These are phyloP conservation scores for Sinapis alba DNA, from an alignment of 441 rosid genomes.

Conservation along the genomic window DNA sequence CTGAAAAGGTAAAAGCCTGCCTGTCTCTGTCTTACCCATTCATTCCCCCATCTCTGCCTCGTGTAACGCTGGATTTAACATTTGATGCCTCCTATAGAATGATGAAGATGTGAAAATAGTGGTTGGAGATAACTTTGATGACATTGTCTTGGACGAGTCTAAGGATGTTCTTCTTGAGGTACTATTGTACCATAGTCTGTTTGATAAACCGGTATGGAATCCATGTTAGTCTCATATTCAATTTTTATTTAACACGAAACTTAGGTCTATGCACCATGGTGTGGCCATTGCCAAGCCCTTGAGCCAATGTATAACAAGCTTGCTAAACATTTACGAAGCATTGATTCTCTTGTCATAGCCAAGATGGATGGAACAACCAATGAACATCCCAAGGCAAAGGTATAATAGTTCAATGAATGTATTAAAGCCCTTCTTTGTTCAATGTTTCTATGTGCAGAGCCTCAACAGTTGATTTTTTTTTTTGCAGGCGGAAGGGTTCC, in stretches of 20 bases:
- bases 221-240: slow-evolving; percentile 4
- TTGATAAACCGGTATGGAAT: neutral
- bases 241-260: neutral
- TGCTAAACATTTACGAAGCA: slow-evolving; percentile 74
- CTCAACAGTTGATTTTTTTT: neutral
- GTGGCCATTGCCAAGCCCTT: slow-evolving; percentile 96
- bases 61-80: neutral
- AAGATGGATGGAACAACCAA: slow-evolving; percentile 99
- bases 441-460: neutral
- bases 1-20: slow-evolving; percentile 71
- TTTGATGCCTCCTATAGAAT: slow-evolving; percentile 52
- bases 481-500: slow-evolving; percentile 88
- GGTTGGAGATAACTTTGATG: slow-evolving; percentile 90
- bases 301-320: slow-evolving; percentile 95
- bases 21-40: neutral
- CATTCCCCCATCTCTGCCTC: neutral
- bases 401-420: slow-evolving; percentile 25
- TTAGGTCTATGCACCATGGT: slow-evolving; percentile 98
- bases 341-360: slow-evolving; percentile 86
- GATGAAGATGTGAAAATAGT: slow-evolving; percentile 94
- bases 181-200: slow-evolving; percentile 20
- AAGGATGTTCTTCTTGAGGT: slow-evolving; percentile 99
- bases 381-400: slow-evolving; percentile 98
- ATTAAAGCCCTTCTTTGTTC: neutral
- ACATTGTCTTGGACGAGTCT: slow-evolving; percentile 87